phyloP scores from a whole-genome alignment of 1,139 yeast species.

The Sugiyamaella sp. region DNA sequence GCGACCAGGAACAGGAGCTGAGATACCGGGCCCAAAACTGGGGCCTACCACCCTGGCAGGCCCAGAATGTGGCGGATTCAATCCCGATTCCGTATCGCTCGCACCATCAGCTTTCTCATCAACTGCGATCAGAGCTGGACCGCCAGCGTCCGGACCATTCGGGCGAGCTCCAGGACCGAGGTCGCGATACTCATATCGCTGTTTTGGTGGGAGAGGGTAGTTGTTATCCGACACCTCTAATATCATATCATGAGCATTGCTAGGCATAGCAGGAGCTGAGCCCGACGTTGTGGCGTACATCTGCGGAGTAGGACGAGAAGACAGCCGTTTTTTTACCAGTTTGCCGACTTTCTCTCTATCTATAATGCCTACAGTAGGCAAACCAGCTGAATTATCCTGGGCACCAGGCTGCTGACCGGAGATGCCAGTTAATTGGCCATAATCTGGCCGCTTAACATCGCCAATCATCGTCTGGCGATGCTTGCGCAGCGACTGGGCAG shows the following conservation, averaged over 20 bases:
- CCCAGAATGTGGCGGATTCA: no score
- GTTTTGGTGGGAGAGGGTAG: slow-evolving; percentile 20
- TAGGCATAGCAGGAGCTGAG: slow-evolving; percentile 34
- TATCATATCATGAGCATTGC: slow-evolving; percentile 35
- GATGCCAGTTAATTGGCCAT: slow-evolving; percentile 12
- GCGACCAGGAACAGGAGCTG: no score
- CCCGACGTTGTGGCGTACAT: slow-evolving; percentile 24
- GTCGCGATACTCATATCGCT: background rate
- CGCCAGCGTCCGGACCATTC: no score
- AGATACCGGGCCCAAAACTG: no score
- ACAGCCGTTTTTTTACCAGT: slow-evolving; percentile 35
- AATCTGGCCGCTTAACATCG: slow-evolving; percentile 18
- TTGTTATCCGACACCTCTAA: slow-evolving; percentile 27
- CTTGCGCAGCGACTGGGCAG: slow-evolving; percentile 38
- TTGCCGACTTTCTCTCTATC: slow-evolving; percentile 36
- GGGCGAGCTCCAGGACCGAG: no score
- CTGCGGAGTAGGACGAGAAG: slow-evolving; percentile 31
- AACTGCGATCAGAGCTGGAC: no score
- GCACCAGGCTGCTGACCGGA: slow-evolving; percentile 22
- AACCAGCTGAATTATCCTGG: slow-evolving; percentile 27
- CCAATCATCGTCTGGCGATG: slow-evolving; percentile 39
- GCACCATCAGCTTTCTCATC: no score
- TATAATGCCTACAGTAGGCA: slow-evolving; percentile 32
- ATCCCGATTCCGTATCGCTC: no score
- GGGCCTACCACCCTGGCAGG: no score